Evolutionary conservation across 345 rosid genomes (phyloP).

Genomic region (Gossypium raimondii): DNA sequence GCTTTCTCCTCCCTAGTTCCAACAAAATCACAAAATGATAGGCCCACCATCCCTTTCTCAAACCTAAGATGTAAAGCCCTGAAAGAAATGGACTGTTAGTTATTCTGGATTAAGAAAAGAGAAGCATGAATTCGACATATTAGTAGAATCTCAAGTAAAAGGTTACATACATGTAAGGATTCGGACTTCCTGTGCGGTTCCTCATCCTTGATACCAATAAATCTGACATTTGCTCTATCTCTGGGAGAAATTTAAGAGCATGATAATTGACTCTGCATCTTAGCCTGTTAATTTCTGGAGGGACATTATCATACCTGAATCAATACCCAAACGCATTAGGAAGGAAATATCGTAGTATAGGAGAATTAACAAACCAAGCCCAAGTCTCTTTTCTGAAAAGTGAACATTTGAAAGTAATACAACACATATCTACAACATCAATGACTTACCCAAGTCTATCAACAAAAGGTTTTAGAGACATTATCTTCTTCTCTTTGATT

Average conservation of each 20-base stretch:
- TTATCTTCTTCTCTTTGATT: slow-evolving; percentile 96
- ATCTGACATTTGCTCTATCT: slow-evolving; percentile 91
- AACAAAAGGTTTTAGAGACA: slow-evolving; percentile 98
- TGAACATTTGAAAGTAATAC: slow-evolving; percentile 9
- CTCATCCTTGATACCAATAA: slow-evolving; percentile 85
- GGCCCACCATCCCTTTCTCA: slow-evolving; percentile 99
- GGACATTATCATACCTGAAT: slow-evolving; percentile 93
- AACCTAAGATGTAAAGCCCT: slow-evolving; percentile 99
- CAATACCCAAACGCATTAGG: slow-evolving; percentile 16
- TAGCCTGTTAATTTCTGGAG: slow-evolving; percentile 92
- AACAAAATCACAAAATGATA: slow-evolving; percentile 96
- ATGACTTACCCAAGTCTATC: slow-evolving; percentile 91
- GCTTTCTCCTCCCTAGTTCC: slow-evolving; percentile 98
- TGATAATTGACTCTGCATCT: slow-evolving; percentile 99
- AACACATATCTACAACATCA: background rate
- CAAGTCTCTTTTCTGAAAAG: slow-evolving; percentile 6
- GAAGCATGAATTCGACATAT: slow-evolving; percentile 6
- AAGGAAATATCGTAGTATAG: background rate
- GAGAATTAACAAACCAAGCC: slow-evolving; percentile 5
- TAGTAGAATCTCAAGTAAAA: slow-evolving; percentile 20
- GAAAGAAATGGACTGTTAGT: slow-evolving; percentile 23
- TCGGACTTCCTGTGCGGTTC: slow-evolving; percentile 85
- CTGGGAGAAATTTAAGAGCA: slow-evolving; percentile 93
- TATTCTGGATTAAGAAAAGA: slow-evolving; percentile 6
- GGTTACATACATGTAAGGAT: slow-evolving; percentile 76